Evolutionary conservation across 2,329 filamentous ascomycete genomes (phyloP), one percentile per base, ranked within the genome.

Genomic region (Leptographium flavum): DNA sequence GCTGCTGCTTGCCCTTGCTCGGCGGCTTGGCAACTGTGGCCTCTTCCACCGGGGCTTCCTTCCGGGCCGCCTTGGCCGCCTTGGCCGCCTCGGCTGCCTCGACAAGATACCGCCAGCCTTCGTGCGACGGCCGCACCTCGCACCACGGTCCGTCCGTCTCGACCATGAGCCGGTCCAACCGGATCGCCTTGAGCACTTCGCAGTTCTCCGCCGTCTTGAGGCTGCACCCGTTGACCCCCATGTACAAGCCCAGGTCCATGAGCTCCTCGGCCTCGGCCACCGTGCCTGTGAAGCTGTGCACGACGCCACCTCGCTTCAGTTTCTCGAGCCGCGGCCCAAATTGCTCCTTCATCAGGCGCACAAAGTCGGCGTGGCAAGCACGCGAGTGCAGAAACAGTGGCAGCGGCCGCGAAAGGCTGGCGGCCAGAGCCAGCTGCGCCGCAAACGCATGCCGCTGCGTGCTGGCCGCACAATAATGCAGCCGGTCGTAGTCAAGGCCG

Each of bases 91-190:
- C 43, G 4, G 52, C 45, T 1, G 55, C 57, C 33, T 52, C 47
- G 23, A 76, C 60, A 11, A 78, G 62, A 52, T 81, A 83, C 61
- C 81, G 82, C 55, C 81, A 84, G 3, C 86, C 87, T 27, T 88
- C 87, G 63, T 98, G 90, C 27, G 77, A 86, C 1, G 87, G 81
- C 22, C 92, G 72, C 48, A 98, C 90, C 61, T 98, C 92, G 58
- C 92, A 98, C 84, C 92, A 98, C 3, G 92, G 92, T 3, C 92
- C 92, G 59, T 98, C 92, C 0, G 92, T 98, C 70, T 98, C 92
- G 40, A 98, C 78, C 73, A 96, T 93, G 45, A 98, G 63, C 39
- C 81, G 68, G 46, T 88, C 79, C 11, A 98, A 66, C 11, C 80
- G 83, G 33, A 96, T 78, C 49, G 81, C 75, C 50, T 73, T 78